phyloP scores from a whole-genome alignment of 305 asterid species.

The Coffea humblotiana region DNA sequence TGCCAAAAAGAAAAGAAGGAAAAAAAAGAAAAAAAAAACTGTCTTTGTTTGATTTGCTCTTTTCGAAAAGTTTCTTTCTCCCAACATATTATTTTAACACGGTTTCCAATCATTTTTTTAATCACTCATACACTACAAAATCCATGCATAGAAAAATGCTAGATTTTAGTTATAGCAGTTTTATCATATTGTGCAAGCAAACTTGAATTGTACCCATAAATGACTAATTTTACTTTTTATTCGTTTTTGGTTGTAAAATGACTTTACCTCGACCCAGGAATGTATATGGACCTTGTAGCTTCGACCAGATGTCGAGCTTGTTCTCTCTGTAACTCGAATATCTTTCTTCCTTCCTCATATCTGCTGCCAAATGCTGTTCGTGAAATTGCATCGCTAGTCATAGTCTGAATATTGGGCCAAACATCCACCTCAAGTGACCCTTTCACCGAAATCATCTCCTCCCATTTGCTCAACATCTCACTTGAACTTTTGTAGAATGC shows the following conservation, averaged over 20 bases:
- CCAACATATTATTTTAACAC: too few species aligned
- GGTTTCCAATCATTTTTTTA: too few species aligned
- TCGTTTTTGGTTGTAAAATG: too few species aligned
- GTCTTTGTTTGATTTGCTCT: too few species aligned
- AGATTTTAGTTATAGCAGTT: too few species aligned
- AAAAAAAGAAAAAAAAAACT: neutral
- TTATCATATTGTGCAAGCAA: too few species aligned
- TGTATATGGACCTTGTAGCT: slow-evolving; percentile 14
- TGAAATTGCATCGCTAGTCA: slow-evolving; percentile 46
- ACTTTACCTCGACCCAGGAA: slow-evolving; percentile 51
- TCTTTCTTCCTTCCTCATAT: slow-evolving; percentile 46
- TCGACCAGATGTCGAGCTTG: slow-evolving; percentile 21
- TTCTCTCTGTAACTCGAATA: slow-evolving; percentile 54
- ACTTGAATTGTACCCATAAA: too few species aligned
- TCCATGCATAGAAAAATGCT: too few species aligned
- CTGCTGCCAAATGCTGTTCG: slow-evolving; percentile 54
- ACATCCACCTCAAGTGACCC: slow-evolving; percentile 42
- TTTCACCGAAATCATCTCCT: slow-evolving; percentile 17
- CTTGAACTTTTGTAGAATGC: slow-evolving; percentile 42
- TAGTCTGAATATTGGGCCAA: slow-evolving; percentile 45
- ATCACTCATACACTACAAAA: too few species aligned
- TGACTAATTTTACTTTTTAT: too few species aligned
- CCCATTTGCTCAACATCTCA: slow-evolving; percentile 50
- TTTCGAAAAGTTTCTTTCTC: too few species aligned
- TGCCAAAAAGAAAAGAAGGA: too few species aligned